These are phyloP conservation scores for Murraya koenigii DNA, from an alignment of 345 rosid species.

Conservation along the genomic window DNA sequence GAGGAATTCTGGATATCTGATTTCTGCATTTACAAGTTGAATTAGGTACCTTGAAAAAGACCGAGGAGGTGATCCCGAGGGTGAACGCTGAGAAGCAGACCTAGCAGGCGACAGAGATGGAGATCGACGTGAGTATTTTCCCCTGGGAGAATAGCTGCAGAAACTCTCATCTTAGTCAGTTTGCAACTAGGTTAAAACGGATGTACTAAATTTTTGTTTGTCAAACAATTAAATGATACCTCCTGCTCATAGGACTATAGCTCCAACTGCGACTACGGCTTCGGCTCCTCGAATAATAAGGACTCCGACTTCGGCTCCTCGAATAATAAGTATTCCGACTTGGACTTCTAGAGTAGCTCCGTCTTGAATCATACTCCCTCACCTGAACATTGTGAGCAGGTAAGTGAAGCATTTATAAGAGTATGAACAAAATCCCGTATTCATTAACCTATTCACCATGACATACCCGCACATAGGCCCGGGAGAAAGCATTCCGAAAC, in stretches of 20 bases:
- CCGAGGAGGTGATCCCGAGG: conserved; percentile 40
- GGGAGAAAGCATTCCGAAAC: conserved; percentile 87
- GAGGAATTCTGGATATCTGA: neutral
- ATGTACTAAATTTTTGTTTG: neutral
- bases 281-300: conserved; percentile 10
- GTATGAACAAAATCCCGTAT: neutral
- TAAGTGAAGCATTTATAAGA: neutral
- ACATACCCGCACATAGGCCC: conserved; percentile 77
- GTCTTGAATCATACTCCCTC: conserved; percentile 65
- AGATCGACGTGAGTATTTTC: conserved; percentile 28
- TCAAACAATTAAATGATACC: conserved; percentile 33
- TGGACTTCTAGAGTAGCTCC: conserved; percentile 61
- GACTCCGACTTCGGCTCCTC: conserved; percentile 42
- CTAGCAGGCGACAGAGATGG: conserved; percentile 45
- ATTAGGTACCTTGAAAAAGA: conserved; percentile 53
- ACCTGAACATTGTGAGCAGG: conserved; percentile 42
- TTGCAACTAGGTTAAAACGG: neutral
- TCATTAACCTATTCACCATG: neutral
- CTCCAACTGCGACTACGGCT: conserved; percentile 29
- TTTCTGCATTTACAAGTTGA: neutral
- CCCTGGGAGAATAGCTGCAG: conserved; percentile 53
- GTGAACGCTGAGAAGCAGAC: conserved; percentile 50
- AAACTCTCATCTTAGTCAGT: conserved; percentile 4
- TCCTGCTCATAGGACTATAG: conserved; percentile 54
- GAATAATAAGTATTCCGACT: conserved; percentile 51